phyloP scores from a whole-genome alignment of 345 rosid species.

The Psidium guajava region DNA sequence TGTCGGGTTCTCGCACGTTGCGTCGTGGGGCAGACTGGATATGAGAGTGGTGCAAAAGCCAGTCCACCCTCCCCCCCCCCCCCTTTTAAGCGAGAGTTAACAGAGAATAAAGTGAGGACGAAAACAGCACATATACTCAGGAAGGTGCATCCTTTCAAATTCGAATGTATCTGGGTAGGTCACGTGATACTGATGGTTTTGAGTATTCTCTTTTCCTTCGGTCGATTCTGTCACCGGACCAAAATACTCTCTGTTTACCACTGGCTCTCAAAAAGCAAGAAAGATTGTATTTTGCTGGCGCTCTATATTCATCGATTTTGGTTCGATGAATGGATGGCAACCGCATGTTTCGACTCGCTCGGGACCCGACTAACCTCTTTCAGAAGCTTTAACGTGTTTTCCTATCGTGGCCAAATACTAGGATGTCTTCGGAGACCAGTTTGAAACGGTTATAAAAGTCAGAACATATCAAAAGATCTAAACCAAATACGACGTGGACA shows the following conservation, averaged over 20 bases:
- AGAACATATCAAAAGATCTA: neutral
- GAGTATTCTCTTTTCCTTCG: neutral
- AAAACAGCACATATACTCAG: neutral
- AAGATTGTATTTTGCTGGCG: neutral
- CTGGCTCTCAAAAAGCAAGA: neutral
- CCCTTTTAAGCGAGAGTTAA: neutral
- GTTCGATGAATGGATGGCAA: neutral
- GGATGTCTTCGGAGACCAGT: neutral
- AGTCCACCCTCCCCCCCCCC: no score
- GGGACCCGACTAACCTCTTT: neutral
- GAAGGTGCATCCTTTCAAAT: neutral
- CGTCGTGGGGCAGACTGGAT: neutral
- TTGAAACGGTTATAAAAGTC: neutral
- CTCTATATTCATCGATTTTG: neutral
- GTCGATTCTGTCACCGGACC: neutral
- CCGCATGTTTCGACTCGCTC: neutral
- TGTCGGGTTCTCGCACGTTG: neutral
- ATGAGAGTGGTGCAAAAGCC: neutral
- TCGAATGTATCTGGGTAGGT: neutral
- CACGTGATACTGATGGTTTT: neutral
- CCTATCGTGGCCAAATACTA: neutral
- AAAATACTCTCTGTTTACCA: neutral
- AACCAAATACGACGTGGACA: neutral
- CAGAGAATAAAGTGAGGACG: neutral
- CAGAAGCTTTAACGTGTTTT: neutral